These are phyloP conservation scores for Serendipita vermifera DNA, from an alignment of 768 basidiomycete genomes.

Conservation along the genomic window DNA sequence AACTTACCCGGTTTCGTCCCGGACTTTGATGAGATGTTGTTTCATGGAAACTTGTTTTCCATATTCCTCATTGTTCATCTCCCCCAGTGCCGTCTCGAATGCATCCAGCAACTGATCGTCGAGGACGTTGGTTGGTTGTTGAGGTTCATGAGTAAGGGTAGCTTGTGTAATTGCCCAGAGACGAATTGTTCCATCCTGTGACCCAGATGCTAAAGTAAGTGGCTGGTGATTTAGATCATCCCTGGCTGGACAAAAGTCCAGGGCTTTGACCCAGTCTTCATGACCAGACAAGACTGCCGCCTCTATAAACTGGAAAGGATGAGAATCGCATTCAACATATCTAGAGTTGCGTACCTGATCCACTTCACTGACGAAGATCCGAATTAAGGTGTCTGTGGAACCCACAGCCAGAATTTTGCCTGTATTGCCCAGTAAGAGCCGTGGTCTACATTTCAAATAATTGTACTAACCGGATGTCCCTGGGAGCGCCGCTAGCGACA, in stretches of 20 bases:
- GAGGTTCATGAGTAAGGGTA: slow-evolving; percentile 16
- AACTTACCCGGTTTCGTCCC: slow-evolving; percentile 29
- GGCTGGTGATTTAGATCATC: slow-evolving; percentile 26
- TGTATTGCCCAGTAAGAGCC: background rate
- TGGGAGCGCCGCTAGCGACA: slow-evolving; percentile 55
- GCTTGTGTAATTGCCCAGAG: slow-evolving; percentile 60
- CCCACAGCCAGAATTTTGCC: slow-evolving; percentile 56
- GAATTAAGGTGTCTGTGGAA: slow-evolving; percentile 67
- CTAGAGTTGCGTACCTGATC: slow-evolving; percentile 30
- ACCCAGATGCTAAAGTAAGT: slow-evolving; percentile 78
- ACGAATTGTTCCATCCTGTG: slow-evolving; percentile 88
- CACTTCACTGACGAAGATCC: slow-evolving; percentile 61
- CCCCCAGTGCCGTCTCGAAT: slow-evolving; percentile 72
- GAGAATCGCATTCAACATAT: background rate
- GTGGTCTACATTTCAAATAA: background rate
- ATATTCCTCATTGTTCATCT: slow-evolving; percentile 57
- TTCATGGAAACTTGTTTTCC: slow-evolving; percentile 82
- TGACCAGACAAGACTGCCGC: slow-evolving; percentile 63
- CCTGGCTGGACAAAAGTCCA: slow-evolving; percentile 32
- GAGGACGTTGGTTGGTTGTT: slow-evolving; percentile 21
- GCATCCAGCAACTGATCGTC: slow-evolving; percentile 72
- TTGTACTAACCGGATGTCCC: slow-evolving; percentile 45
- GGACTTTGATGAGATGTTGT: slow-evolving; percentile 63
- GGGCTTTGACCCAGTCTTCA: slow-evolving; percentile 83
- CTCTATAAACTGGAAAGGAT: slow-evolving; percentile 38